Evolutionary conservation across 2,329 filamentous ascomycete species (phyloP), one percentile per base, ranked within the genome.

Genomic region (Mycosphaerella sp.): DNA sequence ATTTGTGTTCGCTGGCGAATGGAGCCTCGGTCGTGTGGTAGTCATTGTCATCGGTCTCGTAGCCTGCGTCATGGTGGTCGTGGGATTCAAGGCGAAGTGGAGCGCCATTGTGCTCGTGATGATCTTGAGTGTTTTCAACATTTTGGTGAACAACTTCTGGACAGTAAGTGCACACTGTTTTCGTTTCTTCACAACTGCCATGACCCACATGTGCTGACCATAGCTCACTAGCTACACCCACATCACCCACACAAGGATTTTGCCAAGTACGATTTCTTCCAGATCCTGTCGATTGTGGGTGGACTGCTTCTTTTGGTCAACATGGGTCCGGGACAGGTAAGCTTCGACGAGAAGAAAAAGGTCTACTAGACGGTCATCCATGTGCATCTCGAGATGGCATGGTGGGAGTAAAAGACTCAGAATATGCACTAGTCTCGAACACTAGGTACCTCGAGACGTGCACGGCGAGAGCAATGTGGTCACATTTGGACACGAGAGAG

Each of bases 291-390:
- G 49, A 98, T 98, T 71, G 92, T 97, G 62, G 93, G 93, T 61
- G 93, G 93, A 72, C 87, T 98, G 54, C 81, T 98, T 55, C 85
- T 98, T 62, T 83, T 98, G 63, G 91, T 97, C 76, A 98, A 98
- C 83, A 96, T 93, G 82, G 93, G 93, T 58, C 93, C 93, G 8
- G 93, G 93, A 60, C 91, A 95, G 74, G 87, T 97, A 80, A 95
- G 88, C 72, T 92, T 97, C 73, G 93, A 98, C 75, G 93, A 98
- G 83, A 98, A 98, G 88, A 98, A 98, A 85, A 98, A 98, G 82
- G 93, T 98, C 64, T 98, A 98, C 78, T 98, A 69, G 64, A 58
- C 31, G 17, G 2, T 12, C 8, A 12, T 17, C 14, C 14, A 9
- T n/a, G 14, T 42, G 40, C 40, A 42, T 17, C 40, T 29, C 40